These are phyloP conservation scores for Picea mariana DNA, from an alignment of 83 land plant genomes.

Conservation along the genomic window DNA sequence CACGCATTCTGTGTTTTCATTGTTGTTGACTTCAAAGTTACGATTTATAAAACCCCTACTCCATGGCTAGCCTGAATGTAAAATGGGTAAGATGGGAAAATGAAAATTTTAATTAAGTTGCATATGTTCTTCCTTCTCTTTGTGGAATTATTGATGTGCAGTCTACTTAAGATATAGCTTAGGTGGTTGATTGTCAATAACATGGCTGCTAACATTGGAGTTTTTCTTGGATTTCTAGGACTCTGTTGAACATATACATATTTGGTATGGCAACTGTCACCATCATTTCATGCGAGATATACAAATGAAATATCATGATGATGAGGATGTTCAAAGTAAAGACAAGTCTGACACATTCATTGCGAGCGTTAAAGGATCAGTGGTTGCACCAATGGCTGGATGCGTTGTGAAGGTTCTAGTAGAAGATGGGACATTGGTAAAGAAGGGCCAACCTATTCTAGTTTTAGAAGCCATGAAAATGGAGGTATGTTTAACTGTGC, in stretches of 20 bases:
- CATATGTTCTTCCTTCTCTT: too few relatives aligned
- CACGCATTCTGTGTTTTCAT: too few relatives aligned
- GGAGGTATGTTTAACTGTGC: constrained; percentile 69
- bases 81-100: too few relatives aligned
- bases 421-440: constrained; percentile 61
- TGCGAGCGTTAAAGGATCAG: constrained; percentile 53
- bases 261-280: constrained; percentile 77
- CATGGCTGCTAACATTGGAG: too few relatives aligned
- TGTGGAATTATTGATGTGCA: too few relatives aligned
- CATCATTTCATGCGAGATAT: constrained; percentile 62
- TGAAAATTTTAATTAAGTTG: too few relatives aligned
- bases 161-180: too few relatives aligned
- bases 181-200: too few relatives aligned
- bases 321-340: constrained; percentile 30
- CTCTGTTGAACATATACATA: constrained; percentile 53
- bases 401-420: constrained; percentile 82
- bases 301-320: constrained; percentile 39
- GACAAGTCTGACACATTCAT: constrained; percentile 32
- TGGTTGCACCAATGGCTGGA: constrained; percentile 97
- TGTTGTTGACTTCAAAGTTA: too few relatives aligned
- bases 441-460: constrained; percentile 79
- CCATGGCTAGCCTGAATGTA: too few relatives aligned
- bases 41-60: too few relatives aligned
- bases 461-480: constrained; percentile 99
- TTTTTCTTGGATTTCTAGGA: constrained; percentile 40